phyloP scores from a whole-genome alignment of 306 rosid species.

The Citrullus mucosospermus region DNA sequence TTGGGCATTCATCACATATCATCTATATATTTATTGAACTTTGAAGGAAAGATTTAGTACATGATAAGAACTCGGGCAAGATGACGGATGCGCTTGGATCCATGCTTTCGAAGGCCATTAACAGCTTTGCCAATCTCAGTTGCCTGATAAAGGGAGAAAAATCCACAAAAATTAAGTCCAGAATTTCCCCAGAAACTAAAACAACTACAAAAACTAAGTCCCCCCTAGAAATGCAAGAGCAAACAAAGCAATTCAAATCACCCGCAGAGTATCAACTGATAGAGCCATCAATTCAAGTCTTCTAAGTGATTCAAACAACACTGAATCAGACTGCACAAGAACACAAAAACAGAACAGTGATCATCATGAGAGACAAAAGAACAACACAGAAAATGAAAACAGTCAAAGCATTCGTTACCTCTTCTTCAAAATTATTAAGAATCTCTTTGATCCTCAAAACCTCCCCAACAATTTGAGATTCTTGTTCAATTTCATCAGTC shows the following conservation, averaged over 20 bases:
- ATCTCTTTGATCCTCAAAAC: slow-evolving; percentile 64
- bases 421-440: slow-evolving; percentile 24
- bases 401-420: slow-evolving; percentile 23
- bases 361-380: neutral
- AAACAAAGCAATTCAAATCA: neutral
- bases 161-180: neutral
- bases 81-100: slow-evolving; percentile 36
- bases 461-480: slow-evolving; percentile 47
- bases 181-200: neutral
- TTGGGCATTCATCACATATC: neutral
- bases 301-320: slow-evolving; percentile 65
- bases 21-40: slow-evolving; percentile 1
- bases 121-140: slow-evolving; percentile 94
- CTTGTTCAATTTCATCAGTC: slow-evolving; percentile 75
- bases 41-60: slow-evolving; percentile 27
- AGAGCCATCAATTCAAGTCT: slow-evolving; percentile 71
- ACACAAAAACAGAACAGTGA: slow-evolving; percentile 7
- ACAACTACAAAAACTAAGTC: neutral
- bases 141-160: slow-evolving; percentile 40
- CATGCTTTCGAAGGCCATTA: slow-evolving; percentile 52
- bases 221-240: neutral
- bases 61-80: slow-evolving; percentile 52
- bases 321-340: slow-evolving; percentile 55
- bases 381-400: neutral
- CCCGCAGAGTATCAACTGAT: slow-evolving; percentile 61